These are phyloP conservation scores for Paramecium sexaurelia DNA, from an alignment of 73 alveolate species.

Conservation along the genomic window DNA sequence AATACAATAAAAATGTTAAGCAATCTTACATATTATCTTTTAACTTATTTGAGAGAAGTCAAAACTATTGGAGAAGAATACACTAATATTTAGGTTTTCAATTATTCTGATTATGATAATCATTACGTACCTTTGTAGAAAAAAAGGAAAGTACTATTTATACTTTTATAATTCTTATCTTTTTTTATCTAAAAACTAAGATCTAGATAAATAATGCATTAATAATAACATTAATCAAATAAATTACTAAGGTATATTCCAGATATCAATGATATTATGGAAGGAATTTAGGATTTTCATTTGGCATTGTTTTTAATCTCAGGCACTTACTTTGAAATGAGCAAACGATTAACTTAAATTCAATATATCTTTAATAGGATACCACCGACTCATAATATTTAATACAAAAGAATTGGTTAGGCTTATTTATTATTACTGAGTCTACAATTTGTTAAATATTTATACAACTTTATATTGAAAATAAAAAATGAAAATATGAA, in stretches of 20 bases:
- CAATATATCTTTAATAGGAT: constrained; percentile 33
- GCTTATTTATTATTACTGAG: constrained; percentile 8
- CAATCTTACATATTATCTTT: neutral
- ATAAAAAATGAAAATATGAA: neutral
- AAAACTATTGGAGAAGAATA: constrained; percentile 2
- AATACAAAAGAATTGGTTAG: constrained; percentile 48
- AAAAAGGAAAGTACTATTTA: neutral
- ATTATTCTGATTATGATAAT: constrained; percentile 49
- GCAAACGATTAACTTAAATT: constrained; percentile 46
- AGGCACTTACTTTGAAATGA: constrained; percentile 50
- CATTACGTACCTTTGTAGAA: neutral
- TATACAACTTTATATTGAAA: neutral
- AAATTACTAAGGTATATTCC: constrained; percentile 10
- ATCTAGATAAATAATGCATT: neutral
- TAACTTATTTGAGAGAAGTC: neutral
- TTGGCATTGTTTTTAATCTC: constrained; percentile 37
- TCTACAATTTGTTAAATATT: neutral
- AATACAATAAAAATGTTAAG: neutral
- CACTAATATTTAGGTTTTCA: neutral
- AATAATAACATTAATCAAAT: neutral
- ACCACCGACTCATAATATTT: constrained; percentile 56
- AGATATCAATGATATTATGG: neutral
- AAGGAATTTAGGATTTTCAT: constrained; percentile 49
- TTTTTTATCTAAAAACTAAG: neutral
- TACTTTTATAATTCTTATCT: neutral